Evolutionary conservation across 2,329 filamentous ascomycete species (phyloP).

Genomic region (Macrophomina tecta): DNA sequence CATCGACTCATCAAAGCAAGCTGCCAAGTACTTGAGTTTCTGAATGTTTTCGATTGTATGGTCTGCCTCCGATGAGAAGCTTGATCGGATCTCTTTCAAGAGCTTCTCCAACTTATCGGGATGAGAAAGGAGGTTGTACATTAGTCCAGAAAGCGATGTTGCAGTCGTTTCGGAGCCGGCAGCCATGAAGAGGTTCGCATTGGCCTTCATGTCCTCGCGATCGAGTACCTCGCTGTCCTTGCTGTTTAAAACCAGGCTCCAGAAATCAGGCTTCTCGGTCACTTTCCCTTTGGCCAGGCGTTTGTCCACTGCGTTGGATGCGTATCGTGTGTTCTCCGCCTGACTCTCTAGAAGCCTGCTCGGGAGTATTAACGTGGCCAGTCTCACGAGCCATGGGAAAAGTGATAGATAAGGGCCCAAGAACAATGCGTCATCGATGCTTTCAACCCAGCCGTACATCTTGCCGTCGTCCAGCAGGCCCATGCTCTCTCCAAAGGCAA

Average conservation of each 20-base stretch:
- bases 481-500: conserved; percentile 35
- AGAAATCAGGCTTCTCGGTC: conserved; percentile 3
- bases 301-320: neutral
- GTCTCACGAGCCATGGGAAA: neutral
- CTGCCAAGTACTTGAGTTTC: neutral
- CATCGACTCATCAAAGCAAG: too few species aligned
- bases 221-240: neutral
- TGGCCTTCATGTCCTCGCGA: neutral
- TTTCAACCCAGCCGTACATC: neutral
- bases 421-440: neutral
- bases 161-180: conserved; percentile 51
- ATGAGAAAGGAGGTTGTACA: conserved; percentile 42
- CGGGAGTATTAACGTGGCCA: neutral
- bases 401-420: neutral
- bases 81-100: neutral
- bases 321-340: neutral
- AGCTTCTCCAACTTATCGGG: neutral
- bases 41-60: neutral
- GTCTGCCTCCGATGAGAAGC: neutral
- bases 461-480: conserved; percentile 30
- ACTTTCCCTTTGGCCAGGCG: neutral
- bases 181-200: conserved; percentile 32
- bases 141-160: conserved; percentile 44
- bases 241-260: neutral
- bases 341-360: neutral